Evolutionary conservation across 192 early-diverging fungal genomes (phyloP).

Genomic region (Mortierella antarctica): DNA sequence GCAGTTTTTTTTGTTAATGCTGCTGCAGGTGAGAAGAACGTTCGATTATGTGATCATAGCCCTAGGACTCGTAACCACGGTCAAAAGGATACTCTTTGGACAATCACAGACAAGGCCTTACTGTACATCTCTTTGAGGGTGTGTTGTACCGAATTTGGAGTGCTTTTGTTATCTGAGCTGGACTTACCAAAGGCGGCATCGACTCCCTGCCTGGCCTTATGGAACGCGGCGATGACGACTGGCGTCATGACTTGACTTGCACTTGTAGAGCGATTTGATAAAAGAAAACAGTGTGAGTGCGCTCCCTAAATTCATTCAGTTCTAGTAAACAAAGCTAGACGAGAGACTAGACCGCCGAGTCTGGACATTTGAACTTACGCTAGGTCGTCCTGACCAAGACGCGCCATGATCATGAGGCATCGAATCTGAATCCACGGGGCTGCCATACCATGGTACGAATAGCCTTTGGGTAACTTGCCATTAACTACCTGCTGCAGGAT

Average conservation of each 20-base stretch:
- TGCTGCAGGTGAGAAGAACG: neutral
- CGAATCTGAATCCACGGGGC: conserved; percentile 68
- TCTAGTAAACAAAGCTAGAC: neutral
- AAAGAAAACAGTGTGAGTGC: neutral
- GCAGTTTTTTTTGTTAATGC: neutral
- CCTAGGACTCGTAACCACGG: no score
- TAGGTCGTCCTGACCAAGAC: conserved; percentile 44
- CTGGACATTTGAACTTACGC: conserved; percentile 14
- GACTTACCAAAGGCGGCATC: conserved; percentile 53
- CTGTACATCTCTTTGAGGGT: no score
- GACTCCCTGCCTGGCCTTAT: conserved; percentile 44
- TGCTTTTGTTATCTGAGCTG: no score
- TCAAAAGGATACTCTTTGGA: no score
- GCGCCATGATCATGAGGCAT: conserved; percentile 57
- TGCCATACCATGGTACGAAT: conserved; percentile 62
- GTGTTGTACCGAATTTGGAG: no score
- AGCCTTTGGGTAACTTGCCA: conserved; percentile 56
- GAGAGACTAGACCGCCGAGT: neutral
- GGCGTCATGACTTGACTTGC: conserved; percentile 52
- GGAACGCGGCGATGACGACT: conserved; percentile 41
- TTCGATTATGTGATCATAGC: neutral
- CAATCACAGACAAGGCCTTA: no score
- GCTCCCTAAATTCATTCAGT: neutral
- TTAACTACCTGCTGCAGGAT: conserved; percentile 62
- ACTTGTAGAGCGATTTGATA: conserved; percentile 20